These are phyloP conservation scores for Ophiocordyceps sinensis DNA, from an alignment of 2,329 filamentous ascomycete species.

Conservation along the genomic window DNA sequence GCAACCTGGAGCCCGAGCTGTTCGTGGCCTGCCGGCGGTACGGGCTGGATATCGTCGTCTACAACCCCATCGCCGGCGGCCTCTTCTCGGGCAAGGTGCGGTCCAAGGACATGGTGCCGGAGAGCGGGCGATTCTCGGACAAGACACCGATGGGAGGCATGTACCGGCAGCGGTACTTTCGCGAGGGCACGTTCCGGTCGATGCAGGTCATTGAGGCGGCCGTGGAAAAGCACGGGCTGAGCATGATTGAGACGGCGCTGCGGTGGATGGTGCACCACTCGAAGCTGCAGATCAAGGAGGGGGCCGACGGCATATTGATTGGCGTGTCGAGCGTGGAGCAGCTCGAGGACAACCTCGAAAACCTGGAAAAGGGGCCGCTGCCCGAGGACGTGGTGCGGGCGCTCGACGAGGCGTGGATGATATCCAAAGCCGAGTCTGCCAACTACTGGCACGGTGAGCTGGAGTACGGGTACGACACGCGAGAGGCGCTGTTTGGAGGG, in stretches of 20 bases:
- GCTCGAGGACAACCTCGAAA: slow-evolving; percentile 40
- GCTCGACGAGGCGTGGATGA: slow-evolving; percentile 63
- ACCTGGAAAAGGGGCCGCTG: slow-evolving; percentile 54
- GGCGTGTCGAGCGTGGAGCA: slow-evolving; percentile 44
- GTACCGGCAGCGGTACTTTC: slow-evolving; percentile 60
- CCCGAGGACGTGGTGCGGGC: slow-evolving; percentile 62
- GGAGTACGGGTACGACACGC: slow-evolving; percentile 52
- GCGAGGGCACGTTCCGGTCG: slow-evolving; percentile 47
- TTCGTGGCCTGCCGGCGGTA: slow-evolving; percentile 61
- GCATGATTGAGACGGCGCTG: slow-evolving; percentile 57
- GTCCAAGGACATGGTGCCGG: slow-evolving; percentile 44
- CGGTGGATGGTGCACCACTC: slow-evolving; percentile 65
- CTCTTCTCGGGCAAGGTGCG: slow-evolving; percentile 72
- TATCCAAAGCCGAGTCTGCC: slow-evolving; percentile 43
- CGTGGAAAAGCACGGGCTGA: slow-evolving; percentile 51
- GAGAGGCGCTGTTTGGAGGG: slow-evolving; percentile 39
- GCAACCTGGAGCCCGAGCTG: slow-evolving; percentile 61
- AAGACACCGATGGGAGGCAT: slow-evolving; percentile 33
- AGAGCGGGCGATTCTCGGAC: slow-evolving; percentile 57
- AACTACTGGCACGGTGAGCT: slow-evolving; percentile 46
- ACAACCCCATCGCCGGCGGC: slow-evolving; percentile 72
- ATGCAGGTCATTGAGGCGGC: slow-evolving; percentile 54
- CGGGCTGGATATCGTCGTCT: slow-evolving; percentile 64
- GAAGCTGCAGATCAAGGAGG: slow-evolving; percentile 32
- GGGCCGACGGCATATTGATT: slow-evolving; percentile 45